Evolutionary conservation across 2,329 filamentous ascomycete species (phyloP).

Genomic region (Meredithiella fracta): DNA sequence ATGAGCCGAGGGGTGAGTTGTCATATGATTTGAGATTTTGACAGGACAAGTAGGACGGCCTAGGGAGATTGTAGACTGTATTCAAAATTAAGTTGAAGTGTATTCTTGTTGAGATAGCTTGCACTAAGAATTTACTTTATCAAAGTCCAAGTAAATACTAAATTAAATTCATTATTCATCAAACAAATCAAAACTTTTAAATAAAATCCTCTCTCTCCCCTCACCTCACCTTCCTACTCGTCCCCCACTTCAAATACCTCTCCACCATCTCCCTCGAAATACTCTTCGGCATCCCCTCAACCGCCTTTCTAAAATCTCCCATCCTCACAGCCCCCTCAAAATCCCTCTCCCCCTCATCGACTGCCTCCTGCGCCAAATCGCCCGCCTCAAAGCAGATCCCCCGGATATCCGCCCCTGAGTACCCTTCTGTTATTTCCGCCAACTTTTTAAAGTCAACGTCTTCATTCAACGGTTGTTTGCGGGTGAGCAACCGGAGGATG

Average conservation of each 20-base stretch:
- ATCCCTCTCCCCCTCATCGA: slow-evolving; percentile 11
- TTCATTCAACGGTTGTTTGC: slow-evolving; percentile 38
- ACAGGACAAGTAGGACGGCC: no score
- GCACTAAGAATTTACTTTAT: no score
- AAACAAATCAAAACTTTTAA: slow-evolving; percentile 3
- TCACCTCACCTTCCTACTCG: slow-evolving; percentile 1
- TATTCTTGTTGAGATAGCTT: no score
- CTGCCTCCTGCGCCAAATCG: slow-evolving; percentile 26
- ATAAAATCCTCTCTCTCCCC: not conserved
- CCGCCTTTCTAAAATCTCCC: slow-evolving; percentile 8
- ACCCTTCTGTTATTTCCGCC: slow-evolving; percentile 52
- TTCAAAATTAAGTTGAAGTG: no score
- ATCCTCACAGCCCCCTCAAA: slow-evolving; percentile 11
- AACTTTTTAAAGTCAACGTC: slow-evolving; percentile 52
- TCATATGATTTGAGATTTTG: no score
- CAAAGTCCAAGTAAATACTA: not conserved
- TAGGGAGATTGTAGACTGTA: no score
- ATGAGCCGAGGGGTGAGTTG: no score
- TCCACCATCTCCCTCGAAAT: slow-evolving; percentile 10
- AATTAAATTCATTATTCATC: not conserved
- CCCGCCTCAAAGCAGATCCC: slow-evolving; percentile 33
- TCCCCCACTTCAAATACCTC: slow-evolving; percentile 13
- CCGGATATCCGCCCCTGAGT: slow-evolving; percentile 70
- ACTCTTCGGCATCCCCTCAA: slow-evolving; percentile 9
- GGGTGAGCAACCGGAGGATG: slow-evolving; percentile 55